Percentiles rank a stretch among this genome's conserved stretches.
These are phyloP conservation scores for Castanospermum australe DNA, from an alignment of 306 rosid genomes.

Conservation along the genomic window DNA sequence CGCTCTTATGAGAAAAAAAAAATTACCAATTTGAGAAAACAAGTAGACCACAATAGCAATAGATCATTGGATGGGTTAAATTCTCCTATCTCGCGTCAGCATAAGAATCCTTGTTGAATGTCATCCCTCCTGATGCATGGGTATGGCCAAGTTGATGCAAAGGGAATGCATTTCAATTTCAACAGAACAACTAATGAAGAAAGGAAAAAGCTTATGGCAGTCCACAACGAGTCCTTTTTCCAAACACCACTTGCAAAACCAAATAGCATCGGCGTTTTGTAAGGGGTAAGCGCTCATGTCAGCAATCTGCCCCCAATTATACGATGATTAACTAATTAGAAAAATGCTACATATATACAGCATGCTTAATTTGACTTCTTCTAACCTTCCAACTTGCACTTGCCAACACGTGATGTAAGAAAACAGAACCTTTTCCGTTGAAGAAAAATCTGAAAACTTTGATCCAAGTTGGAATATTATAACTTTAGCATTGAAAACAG, in stretches of 20 bases:
- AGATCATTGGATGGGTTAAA: too few species aligned
- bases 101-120: too few species aligned
- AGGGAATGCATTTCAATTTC: background rate
- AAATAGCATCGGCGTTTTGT: background rate
- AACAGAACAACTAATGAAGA: background rate
- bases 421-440: background rate
- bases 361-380: background rate
- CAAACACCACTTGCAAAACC: background rate
- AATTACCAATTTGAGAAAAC: too few species aligned
- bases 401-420: background rate
- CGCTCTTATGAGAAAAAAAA: too few species aligned
- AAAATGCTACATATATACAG: background rate
- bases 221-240: background rate
- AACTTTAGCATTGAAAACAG: background rate
- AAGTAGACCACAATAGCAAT: too few species aligned
- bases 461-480: background rate
- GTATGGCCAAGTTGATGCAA: background rate
- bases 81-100: too few species aligned
- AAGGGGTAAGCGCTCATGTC: slow-evolving; percentile 4
- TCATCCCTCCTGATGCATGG: too few species aligned
- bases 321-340: background rate
- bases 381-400: background rate
- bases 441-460: background rate
- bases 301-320: background rate
- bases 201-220: background rate